Base-by-base conservation (phyloP, 495 filamentous ascomycete genomes). In the Rusavskia elegans region DNA sequence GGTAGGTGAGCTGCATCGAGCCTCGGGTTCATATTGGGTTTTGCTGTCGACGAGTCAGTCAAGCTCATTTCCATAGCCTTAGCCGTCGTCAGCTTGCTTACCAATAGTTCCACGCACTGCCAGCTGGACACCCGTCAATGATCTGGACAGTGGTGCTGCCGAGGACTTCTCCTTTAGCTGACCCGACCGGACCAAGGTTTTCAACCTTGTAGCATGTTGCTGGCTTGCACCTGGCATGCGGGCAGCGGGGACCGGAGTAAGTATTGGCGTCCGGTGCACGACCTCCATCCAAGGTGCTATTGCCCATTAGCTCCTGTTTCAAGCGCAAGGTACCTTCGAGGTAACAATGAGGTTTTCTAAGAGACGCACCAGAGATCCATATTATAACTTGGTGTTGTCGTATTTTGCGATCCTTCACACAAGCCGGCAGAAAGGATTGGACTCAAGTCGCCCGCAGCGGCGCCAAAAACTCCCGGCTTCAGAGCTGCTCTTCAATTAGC, bases 391-490 rank as follows among this genome's bases (percentile, higher is more conserved):
- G 39, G 48, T 25, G 20, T 30, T 35, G 39, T 54, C 17, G 36
- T 48, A 16, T 42, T 40, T 14, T 55, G 53, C n/a, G 42, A 49
- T 38, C 53, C 56, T 11, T 45, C 37, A 45, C 56, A 58, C 8
- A 45, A 40, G 48, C 56, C 56, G 19, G 32, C 50, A 39, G 53
- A 55, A 11, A 55, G 46, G n/a, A 52, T 21, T 1, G 35, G 48
- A 36, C 53, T 55, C n/a, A 58, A 50, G 38, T 58, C 56, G 29
- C 53, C 49, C 4, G 53, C 53, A 27, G 53, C 56, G n/a, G 56
- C 56, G 40, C 53, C 56, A 48, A 49, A 58, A 13, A 38, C 21
- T 11, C 35, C 37, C 2, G 32, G 14, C 16, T 50, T 50, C n/a
- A 45, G 30, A 20, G 36, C 48, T 38, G 36, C 9, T 23, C 14